Evolutionary conservation across 805 yeast species (phyloP), one percentile per base, ranked within the genome.

Genomic region (Wickerhamomyces queroliae): DNA sequence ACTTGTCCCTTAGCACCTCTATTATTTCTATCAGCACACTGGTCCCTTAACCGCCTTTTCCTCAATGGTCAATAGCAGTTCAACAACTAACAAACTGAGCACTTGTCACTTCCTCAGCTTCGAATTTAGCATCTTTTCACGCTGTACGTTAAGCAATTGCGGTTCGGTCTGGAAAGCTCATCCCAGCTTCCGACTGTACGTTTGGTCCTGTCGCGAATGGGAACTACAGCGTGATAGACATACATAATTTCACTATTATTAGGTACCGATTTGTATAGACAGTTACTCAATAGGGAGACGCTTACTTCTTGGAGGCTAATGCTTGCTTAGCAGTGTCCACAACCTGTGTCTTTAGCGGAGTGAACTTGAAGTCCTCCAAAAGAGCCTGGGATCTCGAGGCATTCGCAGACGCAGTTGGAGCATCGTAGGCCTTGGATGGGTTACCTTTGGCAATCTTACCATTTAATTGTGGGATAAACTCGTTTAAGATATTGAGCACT

Each of bases 361-460:
- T 30, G 18, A 18, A 30, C 12, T 30, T 22, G 22, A 18, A 30
- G 13, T 9, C 23, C 5, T 23, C 33, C 33, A 30, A 30, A 22
- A 5, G 15, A 30, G 3, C 19, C 22, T 5, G 21, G 2, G 33
- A 30, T 30, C 19, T 30, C 12, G 13, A 12, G 6, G 33, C 9
- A 13, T 11, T 30, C 3, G 13, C 5, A 3, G 20, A n/a, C 3
- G 15, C 10, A n/a, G 19, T 12, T 11, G n/a, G 22, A 10, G 15
- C 6, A 18, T 21, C 13, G 15, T 30, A 30, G 5, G 96, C 89
- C 38, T 70, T 88, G 60, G 96, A 96, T 8, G 70, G 69, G 23
- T 52, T 47, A 19, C 67, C 69, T 13, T 45, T 55, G 4, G 74
- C 66, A 37, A 71, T 49, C 43, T 63, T 63, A 17, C 63, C 67